These are phyloP conservation scores for Penicillium italicum DNA, from an alignment of 2,329 filamentous ascomycete species.

Conservation along the genomic window DNA sequence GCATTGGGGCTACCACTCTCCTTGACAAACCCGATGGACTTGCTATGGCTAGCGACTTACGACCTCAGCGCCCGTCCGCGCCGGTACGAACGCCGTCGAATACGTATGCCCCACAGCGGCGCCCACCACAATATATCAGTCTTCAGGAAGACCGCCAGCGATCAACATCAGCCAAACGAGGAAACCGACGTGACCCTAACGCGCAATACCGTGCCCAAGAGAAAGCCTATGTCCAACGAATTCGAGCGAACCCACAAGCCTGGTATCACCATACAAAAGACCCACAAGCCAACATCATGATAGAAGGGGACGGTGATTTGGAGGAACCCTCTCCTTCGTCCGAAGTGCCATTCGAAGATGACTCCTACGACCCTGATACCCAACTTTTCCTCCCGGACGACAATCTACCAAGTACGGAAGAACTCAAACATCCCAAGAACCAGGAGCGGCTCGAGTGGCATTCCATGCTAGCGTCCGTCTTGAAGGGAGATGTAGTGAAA, in stretches of 20 bases:
- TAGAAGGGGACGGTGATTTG: conserved; percentile 73
- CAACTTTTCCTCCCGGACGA: conserved; percentile 90
- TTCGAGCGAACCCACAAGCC: conserved; percentile 74
- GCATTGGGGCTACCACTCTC: conserved; percentile 40
- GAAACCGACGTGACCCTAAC: conserved; percentile 60
- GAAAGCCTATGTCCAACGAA: conserved; percentile 87
- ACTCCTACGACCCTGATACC: conserved; percentile 85
- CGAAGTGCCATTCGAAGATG: conserved; percentile 75
- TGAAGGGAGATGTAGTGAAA: conserved; percentile 93
- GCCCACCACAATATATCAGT: conserved; percentile 50
- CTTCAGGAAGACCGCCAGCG: conserved; percentile 51
- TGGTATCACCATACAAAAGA: conserved; percentile 63
- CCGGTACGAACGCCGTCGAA: conserved; percentile 72
- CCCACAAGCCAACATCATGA: conserved; percentile 64
- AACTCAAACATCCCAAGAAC: conserved; percentile 81
- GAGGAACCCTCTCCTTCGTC: conserved; percentile 89
- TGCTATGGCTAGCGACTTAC: conserved; percentile 34
- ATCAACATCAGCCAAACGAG: conserved; percentile 55
- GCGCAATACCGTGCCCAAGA: conserved; percentile 80
- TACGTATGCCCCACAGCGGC: conserved; percentile 67
- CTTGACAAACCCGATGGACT: conserved; percentile 41
- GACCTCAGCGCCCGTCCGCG: conserved; percentile 64
- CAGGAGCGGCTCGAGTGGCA: conserved; percentile 95
- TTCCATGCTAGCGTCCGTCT: conserved; percentile 90
- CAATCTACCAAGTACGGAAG: conserved; percentile 81